phyloP scores from a whole-genome alignment of 371 early-diverging fungal species.

The Gilbertella persicaria region DNA sequence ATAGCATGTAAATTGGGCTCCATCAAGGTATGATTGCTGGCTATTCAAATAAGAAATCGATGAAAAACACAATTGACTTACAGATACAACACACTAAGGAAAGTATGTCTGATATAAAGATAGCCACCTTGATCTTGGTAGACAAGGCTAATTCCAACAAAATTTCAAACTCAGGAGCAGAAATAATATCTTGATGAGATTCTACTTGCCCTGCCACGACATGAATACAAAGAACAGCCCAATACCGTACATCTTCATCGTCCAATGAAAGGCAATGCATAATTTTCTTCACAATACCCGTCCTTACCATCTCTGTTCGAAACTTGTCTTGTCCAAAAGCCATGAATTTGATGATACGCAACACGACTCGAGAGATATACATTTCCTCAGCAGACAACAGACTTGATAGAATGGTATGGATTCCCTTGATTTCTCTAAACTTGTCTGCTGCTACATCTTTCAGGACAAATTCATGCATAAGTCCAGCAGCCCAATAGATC shows the following conservation, averaged over 20 bases:
- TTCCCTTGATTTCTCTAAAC: conserved; percentile 63
- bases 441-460: conserved; percentile 65
- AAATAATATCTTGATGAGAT: conserved; percentile 44
- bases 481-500: conserved; percentile 80
- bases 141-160: conserved; percentile 39
- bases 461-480: conserved; percentile 80
- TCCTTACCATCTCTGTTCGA: conserved; percentile 54
- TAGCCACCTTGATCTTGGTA: conserved; percentile 38
- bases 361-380: conserved; percentile 70
- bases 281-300: conserved; percentile 64
- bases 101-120: conserved; percentile 44
- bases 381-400: conserved; percentile 64
- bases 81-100: conserved; percentile 50
- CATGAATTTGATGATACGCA: conserved; percentile 75
- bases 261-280: conserved; percentile 63
- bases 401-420: conserved; percentile 59
- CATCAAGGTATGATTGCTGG: conserved; percentile 21
- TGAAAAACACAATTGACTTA: conserved; percentile 18
- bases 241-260: conserved; percentile 77
- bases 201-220: conserved; percentile 52
- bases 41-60: conserved; percentile 1
- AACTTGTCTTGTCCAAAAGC: conserved; percentile 59
- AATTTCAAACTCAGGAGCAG: conserved; percentile 39
- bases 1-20: conserved; percentile 23
- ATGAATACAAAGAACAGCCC: conserved; percentile 66